Conservation (phyloP, 371 early-diverging fungal genomes). For the Apophysomyces sp. region DNA sequence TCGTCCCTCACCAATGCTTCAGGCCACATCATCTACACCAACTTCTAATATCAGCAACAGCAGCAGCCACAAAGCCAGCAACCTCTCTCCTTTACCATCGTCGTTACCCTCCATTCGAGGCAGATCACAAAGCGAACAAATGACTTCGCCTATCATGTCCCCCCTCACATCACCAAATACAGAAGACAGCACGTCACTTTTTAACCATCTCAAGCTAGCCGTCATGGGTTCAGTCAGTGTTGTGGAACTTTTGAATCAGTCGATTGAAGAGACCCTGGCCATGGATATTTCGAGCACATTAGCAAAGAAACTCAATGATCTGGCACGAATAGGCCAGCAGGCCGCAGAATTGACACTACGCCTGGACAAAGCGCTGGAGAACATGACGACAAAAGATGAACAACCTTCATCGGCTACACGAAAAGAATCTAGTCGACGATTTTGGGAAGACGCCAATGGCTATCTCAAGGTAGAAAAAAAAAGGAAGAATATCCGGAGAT, state of each 20-base stretch:
- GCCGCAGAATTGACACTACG: constrained; percentile 25
- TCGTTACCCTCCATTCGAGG: constrained; percentile 3
- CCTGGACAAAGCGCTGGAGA: constrained; percentile 27
- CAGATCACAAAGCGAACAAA: constrained; percentile 27
- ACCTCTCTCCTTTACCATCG: background rate
- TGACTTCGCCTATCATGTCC: constrained; percentile 16
- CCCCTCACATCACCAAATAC: constrained; percentile 13
- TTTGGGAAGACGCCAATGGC: constrained; percentile 46
- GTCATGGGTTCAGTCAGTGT: constrained; percentile 39
- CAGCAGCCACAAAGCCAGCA: background rate
- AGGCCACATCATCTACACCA: constrained; percentile 12
- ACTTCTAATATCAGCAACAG: background rate
- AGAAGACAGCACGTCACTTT: constrained; percentile 32
- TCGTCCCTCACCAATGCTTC: constrained; percentile 6
- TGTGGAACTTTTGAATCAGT: constrained; percentile 23
- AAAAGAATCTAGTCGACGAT: constrained; percentile 18
- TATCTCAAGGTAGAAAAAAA: constrained; percentile 50
- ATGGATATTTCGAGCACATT: constrained; percentile 15
- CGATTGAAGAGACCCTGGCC: constrained; percentile 25
- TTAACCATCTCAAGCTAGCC: constrained; percentile 33
- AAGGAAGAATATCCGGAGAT: too few relatives aligned
- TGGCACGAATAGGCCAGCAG: constrained; percentile 22
- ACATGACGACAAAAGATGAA: constrained; percentile 12
- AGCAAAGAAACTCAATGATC: constrained; percentile 21
- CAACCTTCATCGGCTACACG: background rate